Conservation (phyloP, 352 stramenopile genomes). For the Phytophthora pluvialis region DNA sequence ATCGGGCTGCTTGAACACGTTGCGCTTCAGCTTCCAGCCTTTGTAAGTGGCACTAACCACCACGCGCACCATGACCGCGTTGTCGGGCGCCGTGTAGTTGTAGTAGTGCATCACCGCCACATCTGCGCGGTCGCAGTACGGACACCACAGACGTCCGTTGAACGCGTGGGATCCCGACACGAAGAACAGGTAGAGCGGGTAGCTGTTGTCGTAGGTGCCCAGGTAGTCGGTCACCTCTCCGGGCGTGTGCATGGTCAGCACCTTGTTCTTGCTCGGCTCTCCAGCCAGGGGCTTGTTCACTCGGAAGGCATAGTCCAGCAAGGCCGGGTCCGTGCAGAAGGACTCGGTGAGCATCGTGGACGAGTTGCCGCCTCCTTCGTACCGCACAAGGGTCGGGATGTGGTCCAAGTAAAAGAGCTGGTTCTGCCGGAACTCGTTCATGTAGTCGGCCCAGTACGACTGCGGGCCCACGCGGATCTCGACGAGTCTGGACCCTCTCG, state of each 20-base stretch:
- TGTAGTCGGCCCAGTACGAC: slow-evolving; percentile 71
- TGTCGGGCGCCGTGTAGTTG: slow-evolving; percentile 71
- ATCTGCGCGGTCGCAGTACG: slow-evolving; percentile 77
- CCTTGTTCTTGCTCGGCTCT: slow-evolving; percentile 59
- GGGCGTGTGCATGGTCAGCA: slow-evolving; percentile 60
- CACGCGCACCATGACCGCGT: slow-evolving; percentile 61
- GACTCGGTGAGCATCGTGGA: slow-evolving; percentile 75
- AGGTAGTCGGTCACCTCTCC: slow-evolving; percentile 61
- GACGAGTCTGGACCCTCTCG: slow-evolving; percentile 63
- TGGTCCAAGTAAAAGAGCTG: slow-evolving; percentile 84
- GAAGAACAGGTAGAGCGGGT: slow-evolving; percentile 83
- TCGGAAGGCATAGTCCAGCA: slow-evolving; percentile 75
- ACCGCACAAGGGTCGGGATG: slow-evolving; percentile 78
- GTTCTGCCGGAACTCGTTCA: slow-evolving; percentile 85
- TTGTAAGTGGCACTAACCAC: slow-evolving; percentile 68
- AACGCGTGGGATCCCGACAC: slow-evolving; percentile 74
- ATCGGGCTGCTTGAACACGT: slow-evolving; percentile 69
- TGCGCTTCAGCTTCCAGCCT: slow-evolving; percentile 83
- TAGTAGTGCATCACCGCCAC: slow-evolving; percentile 81
- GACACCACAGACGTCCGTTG: slow-evolving; percentile 83
- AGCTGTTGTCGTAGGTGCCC: slow-evolving; percentile 67
- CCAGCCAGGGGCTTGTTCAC: slow-evolving; percentile 58
- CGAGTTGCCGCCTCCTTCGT: slow-evolving; percentile 77
- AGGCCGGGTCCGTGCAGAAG: slow-evolving; percentile 63
- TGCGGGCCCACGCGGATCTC: slow-evolving; percentile 72